These are phyloP conservation scores for Didymella lethalis DNA, from an alignment of 2,329 filamentous ascomycete species.

Conservation along the genomic window DNA sequence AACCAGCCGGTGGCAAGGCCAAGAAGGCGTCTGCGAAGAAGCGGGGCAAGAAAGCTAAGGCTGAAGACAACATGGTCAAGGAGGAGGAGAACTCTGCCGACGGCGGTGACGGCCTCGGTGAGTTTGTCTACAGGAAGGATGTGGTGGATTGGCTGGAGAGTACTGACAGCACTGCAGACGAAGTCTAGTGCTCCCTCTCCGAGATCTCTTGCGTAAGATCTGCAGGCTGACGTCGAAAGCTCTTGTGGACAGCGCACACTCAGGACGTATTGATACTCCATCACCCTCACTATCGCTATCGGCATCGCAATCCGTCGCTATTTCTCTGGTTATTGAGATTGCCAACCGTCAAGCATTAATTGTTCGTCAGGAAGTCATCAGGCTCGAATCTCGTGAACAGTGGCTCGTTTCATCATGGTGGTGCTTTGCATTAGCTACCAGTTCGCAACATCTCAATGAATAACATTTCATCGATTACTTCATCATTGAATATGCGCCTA, in stretches of 20 bases:
- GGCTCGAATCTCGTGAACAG: background rate
- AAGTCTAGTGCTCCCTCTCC: background rate
- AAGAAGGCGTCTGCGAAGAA: constrained; percentile 30
- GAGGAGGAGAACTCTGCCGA: constrained; percentile 24
- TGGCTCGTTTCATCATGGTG: background rate
- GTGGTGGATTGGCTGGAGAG: constrained; percentile 21
- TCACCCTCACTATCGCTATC: background rate
- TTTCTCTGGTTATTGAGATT: background rate
- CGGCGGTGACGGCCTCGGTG: constrained; percentile 29
- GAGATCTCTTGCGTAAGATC: background rate
- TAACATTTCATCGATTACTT: no score
- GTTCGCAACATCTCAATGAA: background rate
- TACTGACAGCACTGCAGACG: constrained; percentile 23
- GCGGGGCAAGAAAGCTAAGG: constrained; percentile 34
- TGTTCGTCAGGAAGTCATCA: background rate
- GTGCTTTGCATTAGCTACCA: background rate
- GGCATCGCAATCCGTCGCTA: background rate
- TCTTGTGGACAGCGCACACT: background rate
- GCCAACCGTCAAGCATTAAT: background rate
- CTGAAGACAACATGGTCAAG: constrained; percentile 17
- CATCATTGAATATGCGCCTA: no score
- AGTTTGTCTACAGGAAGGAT: constrained; percentile 21
- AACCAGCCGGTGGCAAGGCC: constrained; percentile 8
- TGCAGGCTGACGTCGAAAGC: background rate
- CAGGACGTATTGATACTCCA: constrained; percentile 1